Conservation (phyloP, 495 filamentous ascomycete genomes). For the Clohesyomyces aquaticus region DNA sequence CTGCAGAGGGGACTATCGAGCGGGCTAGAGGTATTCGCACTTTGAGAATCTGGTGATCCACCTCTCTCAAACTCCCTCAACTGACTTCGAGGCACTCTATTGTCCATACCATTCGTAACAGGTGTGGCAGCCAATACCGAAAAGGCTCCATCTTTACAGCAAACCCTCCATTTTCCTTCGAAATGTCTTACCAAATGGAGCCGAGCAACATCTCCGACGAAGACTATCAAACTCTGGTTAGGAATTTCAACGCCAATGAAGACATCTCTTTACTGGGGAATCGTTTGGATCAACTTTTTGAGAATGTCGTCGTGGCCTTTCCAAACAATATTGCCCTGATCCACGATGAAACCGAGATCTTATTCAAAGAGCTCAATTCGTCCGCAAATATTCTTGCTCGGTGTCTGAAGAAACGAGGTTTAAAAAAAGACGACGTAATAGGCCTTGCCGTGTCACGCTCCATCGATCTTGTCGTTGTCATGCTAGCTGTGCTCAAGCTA, state of each 20-base stretch:
- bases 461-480: conserved; percentile 14
- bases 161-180: too few species aligned
- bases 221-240: neutral
- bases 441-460: conserved; percentile 16
- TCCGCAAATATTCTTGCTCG: neutral
- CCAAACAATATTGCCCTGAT: conserved; percentile 2
- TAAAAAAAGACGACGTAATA: conserved; percentile 33
- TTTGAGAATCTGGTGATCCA: too few species aligned
- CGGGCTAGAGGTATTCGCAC: too few species aligned
- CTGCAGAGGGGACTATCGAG: too few species aligned
- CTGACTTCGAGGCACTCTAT: too few species aligned
- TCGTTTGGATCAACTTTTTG: conserved; percentile 1
- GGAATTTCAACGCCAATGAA: conserved; percentile 3
- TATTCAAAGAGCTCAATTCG: neutral
- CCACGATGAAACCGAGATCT: neutral
- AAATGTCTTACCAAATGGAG: too few species aligned
- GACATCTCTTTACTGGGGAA: neutral
- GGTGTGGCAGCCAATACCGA: too few species aligned
- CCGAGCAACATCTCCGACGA: neutral
- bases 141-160: too few species aligned
- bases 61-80: too few species aligned
- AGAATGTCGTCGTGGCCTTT: neutral
- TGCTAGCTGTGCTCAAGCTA: conserved; percentile 24
- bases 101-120: too few species aligned
- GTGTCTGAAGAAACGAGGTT: conserved; percentile 21